Base-by-base conservation (phyloP, 2,329 filamentous ascomycete species). In the Colletotrichum navitas region DNA sequence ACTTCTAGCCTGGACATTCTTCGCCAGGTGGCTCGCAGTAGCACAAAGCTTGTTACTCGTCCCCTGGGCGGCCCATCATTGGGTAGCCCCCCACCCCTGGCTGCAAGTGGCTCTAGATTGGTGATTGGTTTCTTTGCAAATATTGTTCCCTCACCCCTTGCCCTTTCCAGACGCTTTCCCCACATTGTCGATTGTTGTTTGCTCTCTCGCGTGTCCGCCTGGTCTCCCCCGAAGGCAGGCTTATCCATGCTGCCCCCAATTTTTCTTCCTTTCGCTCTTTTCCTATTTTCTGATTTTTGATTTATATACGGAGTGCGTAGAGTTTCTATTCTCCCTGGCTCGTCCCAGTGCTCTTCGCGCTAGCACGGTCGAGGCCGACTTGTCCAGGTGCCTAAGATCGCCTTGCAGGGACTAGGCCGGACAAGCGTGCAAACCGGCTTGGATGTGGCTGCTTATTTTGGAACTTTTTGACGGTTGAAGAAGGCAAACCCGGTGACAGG, bases 11-110 rank as follows among this genome's bases (percentile, higher is more conserved):
- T 36, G 52, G 43, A 29, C 34, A 26, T 49, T 65, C 54, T 60
- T 26, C 39, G 45, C 39, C 56, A 32, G 52, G 52, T 51, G 51
- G 39, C 66, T 61, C 62, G 62, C 66, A 66, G 29, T 29, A 65
- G 21, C 58, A 47, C 52, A 71, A 71, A 71, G 68, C 65, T 71
- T 71, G 64, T 71, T 71, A 52, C 45, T 43, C 49, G 59, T 39
- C 36, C 68, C 45, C 8, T 62, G 59, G n/a, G n/a, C n/a, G n/a
- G n/a, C 6, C 24, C 43, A n/a, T 24, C 43, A n/a, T 26, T 39
- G 36, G 63, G 26, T 29, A 29, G 49, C 34, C 29, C 45, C 26
- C 21, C n/a, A n/a, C n/a, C 39, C 39, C 14, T 43, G 43, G 21
- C 24, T n/a, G 16, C 14, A 56, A 32, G 18, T 52, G 55, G 26